Base-by-base conservation (phyloP, 2,329 filamentous ascomycete species). In the Penicillium sp. region DNA sequence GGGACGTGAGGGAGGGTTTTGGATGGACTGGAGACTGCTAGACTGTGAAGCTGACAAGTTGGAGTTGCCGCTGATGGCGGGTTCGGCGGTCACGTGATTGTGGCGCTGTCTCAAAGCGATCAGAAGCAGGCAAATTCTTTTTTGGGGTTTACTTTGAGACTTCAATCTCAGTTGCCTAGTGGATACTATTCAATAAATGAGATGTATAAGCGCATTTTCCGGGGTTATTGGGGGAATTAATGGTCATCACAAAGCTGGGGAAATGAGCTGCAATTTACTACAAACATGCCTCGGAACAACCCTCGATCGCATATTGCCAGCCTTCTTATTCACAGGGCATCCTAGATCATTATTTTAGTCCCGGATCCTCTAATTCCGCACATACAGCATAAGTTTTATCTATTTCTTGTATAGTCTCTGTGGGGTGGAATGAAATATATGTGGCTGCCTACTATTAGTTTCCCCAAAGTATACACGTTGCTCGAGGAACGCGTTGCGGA, bases 41-140 rank as follows among this genome's bases (percentile, higher is more conserved):
- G 39, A 54, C 27, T 59, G 56, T 59, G 56, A 64, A 60, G 63
- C 63, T 62, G 63, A 64, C 63, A 50, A 60, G 58, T 57, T 55
- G 60, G 50, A 57, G 42, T 62, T 62, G 61, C 63, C 61, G 58
- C 62, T 63, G 60, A 61, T 60, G 62, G 59, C 61, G 62, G 57
- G 53, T 58, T 61, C 35, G 52, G 39, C 0, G 44, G 55, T 66
- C 65, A 67, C 65, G 65, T 67, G 65, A 62, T 19, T 50, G 59
- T 64, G 63, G 63, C 63, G 62, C 54, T 54, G 61, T 58, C 57
- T 60, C 60, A 62, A 61, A 53, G 48, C 53, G 31, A 39, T 25
- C 25, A 39, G 45, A 54, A 54, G 44, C 37, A 35, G 37, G 46
- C 44, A 55, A 19, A 29, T 29, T 29, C 27, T 52, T 31, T 52